Evolutionary conservation across 192 early-diverging fungal genomes (phyloP), one percentile per base, ranked within the genome.

Genomic region (Rhizophagus sp.): DNA sequence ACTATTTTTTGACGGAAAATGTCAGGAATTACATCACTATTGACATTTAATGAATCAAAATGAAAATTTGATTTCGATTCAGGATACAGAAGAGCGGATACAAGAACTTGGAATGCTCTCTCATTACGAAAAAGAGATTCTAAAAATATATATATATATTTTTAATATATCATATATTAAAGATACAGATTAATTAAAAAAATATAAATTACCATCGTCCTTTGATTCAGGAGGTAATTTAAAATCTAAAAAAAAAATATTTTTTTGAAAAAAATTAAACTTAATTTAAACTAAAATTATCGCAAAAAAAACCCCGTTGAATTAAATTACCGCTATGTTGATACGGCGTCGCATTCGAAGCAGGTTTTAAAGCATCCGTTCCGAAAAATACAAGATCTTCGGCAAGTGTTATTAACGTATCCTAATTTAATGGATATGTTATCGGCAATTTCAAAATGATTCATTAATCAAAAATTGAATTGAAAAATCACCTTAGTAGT

Each of bases 351-450:
- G 84, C 85, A 24, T 87, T 86, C 17, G 84, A 71, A 15, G 81
- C 80, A 25, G 84, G 84, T 50, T 84, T 78, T 11, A 84, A 49
- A 25, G 79, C 76, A 62, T 83, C 86, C 52, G 84, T 86, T 44
- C 88, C 89, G 19, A 87, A 82, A 81, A 87, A 90, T 17, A 76
- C 82, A 22, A 90, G 69, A 49, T 89, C 85, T 61, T 84, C 85
- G 44, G 88, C 70, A 50, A 86, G 39, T 2, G 81, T 82, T n/a
- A 84, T 86, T 24, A 86, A 81, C 9, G 85, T 82, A 63, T 83
- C 83, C 83, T 86, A 83, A 39, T 44, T n/a, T 24, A 36, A 57
- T 15, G 33, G 72, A 72, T 61, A 41, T 30, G 82, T 22, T 22
- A 75, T 39, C 5, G 24, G 36, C 79, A 77, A 47, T 25, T 22